Conservation (phyloP, 176 grass and related monocot genomes). For the Paspalum vaginatum region DNA sequence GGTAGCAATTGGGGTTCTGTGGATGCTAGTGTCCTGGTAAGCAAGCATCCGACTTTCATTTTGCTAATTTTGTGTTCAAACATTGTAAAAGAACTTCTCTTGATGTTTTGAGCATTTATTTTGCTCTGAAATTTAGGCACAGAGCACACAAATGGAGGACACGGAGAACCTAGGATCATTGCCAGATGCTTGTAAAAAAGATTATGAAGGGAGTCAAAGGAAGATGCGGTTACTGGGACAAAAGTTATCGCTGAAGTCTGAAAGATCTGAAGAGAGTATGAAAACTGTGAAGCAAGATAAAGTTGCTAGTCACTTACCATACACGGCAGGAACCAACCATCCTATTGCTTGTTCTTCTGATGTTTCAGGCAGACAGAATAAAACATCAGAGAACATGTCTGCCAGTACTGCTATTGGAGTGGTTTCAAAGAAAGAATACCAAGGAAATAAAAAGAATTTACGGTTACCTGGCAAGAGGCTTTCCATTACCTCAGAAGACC, state of each 20-base stretch:
- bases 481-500: conserved; percentile 26
- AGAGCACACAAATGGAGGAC: conserved; percentile 47
- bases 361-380: conserved; percentile 44
- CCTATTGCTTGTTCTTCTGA: conserved; percentile 32
- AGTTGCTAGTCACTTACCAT: conserved; percentile 19
- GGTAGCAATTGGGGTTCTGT: conserved; percentile 46
- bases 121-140: conserved; percentile 39
- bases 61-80: not conserved
- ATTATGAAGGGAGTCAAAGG: conserved; percentile 43
- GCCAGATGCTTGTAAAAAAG: conserved; percentile 34
- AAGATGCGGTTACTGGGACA: conserved; percentile 57
- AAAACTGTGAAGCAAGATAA: conserved; percentile 37
- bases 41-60: conserved; percentile 1
- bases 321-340: conserved; percentile 9
- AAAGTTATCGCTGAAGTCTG: conserved; percentile 58
- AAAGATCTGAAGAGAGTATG: conserved; percentile 33
- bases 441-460: conserved; percentile 35
- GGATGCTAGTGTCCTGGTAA: conserved; percentile 42
- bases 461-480: conserved; percentile 27
- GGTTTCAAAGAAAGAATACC: conserved; percentile 36
- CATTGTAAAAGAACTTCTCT: not conserved
- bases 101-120: conserved; percentile 6
- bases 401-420: conserved; percentile 16
- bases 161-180: conserved; percentile 30
- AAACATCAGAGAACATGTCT: conserved; percentile 27